Base-by-base conservation (phyloP, 192 early-diverging fungal species). In the Fimicolochytrium jonesii region DNA sequence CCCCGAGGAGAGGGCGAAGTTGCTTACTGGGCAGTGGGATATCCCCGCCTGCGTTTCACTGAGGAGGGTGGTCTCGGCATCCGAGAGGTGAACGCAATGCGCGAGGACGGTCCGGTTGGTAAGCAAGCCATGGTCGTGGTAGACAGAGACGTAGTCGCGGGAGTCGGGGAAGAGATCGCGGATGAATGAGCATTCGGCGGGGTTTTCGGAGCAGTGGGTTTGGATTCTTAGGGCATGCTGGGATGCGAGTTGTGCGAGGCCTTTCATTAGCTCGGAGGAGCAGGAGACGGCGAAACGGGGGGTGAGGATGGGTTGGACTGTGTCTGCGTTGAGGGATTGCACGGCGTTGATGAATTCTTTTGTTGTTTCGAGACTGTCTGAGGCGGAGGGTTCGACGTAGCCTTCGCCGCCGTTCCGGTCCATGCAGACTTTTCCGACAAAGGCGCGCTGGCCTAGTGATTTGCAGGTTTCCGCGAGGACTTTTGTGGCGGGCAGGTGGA, bases 391-490 rank as follows among this genome's bases (percentile, higher is more conserved):
- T 69, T 96, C 92, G 25, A 82, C 67, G 70, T 92, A 90, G 64
- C 80, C 87, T 32, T 86, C 80, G 25, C 92, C 91, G 0, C 82
- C 70, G 67, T 94, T 92, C 56, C 86, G 75, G 72, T 95, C 92
- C 95, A 98, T 98, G 79, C 91, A 92, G 53, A 98, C 93, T 67
- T 96, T 95, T 18, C 95, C 95, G 33, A 98, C 85, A 67, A 84
- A 91, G 20, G 88, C 93, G 54, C 95, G 88, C 72, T 98, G 95
- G 6, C 93, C 95, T 33, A 33, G 31, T 34, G 17, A 15, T 13
- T 17, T 34, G 45, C 92, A 81, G 25, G 88, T 77, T 31, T 91
- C 78, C 2, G 85, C 92, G 51, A 98, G 77, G 17, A 77, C 60
- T 52, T 87, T 80, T 62, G 83, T 86, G 11, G 88, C 73, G 18